Conservation (phyloP, 108 stramenopile species). For the Stephanodiscus triporus region DNA sequence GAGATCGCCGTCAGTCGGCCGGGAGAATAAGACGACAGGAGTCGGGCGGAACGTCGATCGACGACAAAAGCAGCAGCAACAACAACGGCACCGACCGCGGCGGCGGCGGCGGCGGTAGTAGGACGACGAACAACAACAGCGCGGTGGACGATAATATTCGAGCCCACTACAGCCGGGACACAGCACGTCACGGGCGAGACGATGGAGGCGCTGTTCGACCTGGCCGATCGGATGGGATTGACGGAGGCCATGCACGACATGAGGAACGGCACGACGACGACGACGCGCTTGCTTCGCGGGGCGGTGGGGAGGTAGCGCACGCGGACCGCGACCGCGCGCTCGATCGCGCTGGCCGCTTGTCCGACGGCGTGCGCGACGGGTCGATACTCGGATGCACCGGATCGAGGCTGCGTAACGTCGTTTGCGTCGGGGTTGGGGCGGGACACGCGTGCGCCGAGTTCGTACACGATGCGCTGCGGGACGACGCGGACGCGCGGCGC, state of each 20-base stretch:
- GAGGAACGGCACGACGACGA: conserved; percentile 73
- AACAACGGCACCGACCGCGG: not conserved
- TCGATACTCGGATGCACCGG: conserved; percentile 82
- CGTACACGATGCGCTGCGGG: conserved; percentile 90
- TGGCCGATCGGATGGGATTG: conserved; percentile 89
- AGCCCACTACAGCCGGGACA: conserved; percentile 95
- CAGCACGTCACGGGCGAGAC: conserved; percentile 95
- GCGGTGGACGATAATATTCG: conserved; percentile 91
- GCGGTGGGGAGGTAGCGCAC: no score
- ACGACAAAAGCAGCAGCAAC: no score
- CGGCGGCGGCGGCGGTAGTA: not conserved
- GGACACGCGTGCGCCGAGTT: conserved; percentile 90
- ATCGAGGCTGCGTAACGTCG: conserved; percentile 78
- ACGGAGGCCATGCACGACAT: conserved; percentile 78
- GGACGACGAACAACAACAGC: conserved; percentile 4
- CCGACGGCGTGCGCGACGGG: conserved; percentile 77
- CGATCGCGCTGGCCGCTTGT: conserved; percentile 72
- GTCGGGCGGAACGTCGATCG: no score
- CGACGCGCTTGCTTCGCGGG: no score
- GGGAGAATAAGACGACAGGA: not conserved
- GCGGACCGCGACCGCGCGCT: no score
- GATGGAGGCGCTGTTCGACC: conserved; percentile 91
- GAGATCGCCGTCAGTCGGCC: no score
- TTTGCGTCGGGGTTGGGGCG: conserved; percentile 94
- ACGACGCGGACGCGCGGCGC: conserved; percentile 37